Evolutionary conservation across 2,329 filamentous ascomycete species (phyloP), one percentile per base, ranked within the genome.

Genomic region (Neurospora sp.): DNA sequence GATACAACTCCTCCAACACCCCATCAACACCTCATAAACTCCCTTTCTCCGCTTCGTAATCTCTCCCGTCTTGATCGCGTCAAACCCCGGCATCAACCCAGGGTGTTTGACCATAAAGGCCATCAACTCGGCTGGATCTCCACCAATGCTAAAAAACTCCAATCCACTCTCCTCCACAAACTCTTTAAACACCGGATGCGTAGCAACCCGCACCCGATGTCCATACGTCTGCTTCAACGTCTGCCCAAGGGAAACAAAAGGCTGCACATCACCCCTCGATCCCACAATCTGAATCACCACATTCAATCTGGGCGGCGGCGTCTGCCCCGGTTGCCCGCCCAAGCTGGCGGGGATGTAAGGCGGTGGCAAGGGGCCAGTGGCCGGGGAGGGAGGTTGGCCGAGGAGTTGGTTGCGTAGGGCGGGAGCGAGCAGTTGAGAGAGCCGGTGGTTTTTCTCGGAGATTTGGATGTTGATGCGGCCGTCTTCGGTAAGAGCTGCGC

Each of bases 71-170:
- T 89, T 89, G 67, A 96, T 80, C 0, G 91, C 89, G 67, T 94
- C 90, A 71, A 95, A 87, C 0, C 91, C 91, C 1, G 93, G 93
- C 90, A 96, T 93, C 39, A 97, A 82, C 0, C 93, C 92, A 0
- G 93, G 92, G 74, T 96, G 91, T 79, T 94, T 94, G 66, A 96
- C 93, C 93, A 96, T 96, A 76, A 95, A 96, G 3, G 93, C 92
- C 91, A 93, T 93, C 62, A 93, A 82, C 75, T 91, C 87, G 1
- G 89, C 86, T 1, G 91, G 91, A 77, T 93, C 90, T 2, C 91
- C 91, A n/a, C 91, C 90, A 68, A 93, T 91, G 72, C 81, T 86
- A 78, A 91, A 93, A 78, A 93, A 94, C 75, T 93, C 91, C 15
- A 94, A 84, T 0, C 85, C 90, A 77, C 89, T 89, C 68, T 91